Conservation (phyloP, 2,329 filamentous ascomycete genomes). For the Colletotrichum limetticola region DNA sequence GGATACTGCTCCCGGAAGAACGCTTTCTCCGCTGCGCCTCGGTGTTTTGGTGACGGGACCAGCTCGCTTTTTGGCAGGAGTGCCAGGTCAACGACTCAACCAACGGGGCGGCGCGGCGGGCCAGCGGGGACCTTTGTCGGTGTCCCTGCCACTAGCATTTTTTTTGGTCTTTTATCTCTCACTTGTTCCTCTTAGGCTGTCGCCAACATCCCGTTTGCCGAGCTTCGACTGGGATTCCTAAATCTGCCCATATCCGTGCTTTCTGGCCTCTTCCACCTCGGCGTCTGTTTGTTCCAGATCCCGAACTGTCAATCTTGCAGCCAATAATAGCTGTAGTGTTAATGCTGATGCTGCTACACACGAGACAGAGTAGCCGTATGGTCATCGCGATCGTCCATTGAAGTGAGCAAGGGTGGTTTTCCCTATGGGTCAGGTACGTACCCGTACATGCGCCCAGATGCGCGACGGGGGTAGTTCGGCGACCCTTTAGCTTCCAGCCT, state of each 20-base stretch:
- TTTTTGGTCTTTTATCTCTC: slow-evolving; percentile 3
- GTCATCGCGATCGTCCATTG: not conserved
- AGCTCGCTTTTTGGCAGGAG: slow-evolving; percentile 5
- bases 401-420: not conserved
- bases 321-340: not conserved
- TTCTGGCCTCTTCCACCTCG: slow-evolving; percentile 5
- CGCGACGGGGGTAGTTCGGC: slow-evolving; percentile 21
- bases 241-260: not conserved
- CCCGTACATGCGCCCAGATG: not conserved
- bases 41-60: not conserved
- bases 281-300: slow-evolving; percentile 22
- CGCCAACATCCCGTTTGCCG: slow-evolving; percentile 15
- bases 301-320: slow-evolving; percentile 5
- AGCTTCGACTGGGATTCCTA: slow-evolving; percentile 8
- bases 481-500: not conserved
- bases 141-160: not conserved
- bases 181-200: not conserved
- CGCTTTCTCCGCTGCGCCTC: slow-evolving; percentile 29
- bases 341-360: not conserved
- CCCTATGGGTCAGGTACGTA: slow-evolving; percentile 14
- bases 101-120: slow-evolving; percentile 14
- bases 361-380: too few relatives aligned
- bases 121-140: slow-evolving; percentile 12
- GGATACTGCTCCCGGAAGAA: slow-evolving; percentile 31
- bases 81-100: not conserved